Percentiles rank a stretch among this genome's conserved stretches.
Evolutionary conservation across 1,284 basidiomycete species (phyloP).

Genomic region (Cystobasidium pallidum): DNA sequence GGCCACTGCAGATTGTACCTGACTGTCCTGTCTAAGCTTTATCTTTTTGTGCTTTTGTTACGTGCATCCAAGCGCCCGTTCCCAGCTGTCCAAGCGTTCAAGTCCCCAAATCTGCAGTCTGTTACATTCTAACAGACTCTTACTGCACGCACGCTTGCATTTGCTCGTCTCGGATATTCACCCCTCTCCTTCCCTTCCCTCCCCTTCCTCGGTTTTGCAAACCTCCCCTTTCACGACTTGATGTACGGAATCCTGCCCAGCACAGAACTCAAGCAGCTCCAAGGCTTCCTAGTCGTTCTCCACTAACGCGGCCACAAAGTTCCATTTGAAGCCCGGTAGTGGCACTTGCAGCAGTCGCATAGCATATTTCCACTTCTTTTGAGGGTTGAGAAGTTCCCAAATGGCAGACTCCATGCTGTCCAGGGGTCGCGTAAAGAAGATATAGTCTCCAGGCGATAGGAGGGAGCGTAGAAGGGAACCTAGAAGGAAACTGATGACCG

Average conservation of each 20-base stretch:
- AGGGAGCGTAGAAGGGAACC: conserved; percentile 86
- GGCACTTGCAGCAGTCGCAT: conserved; percentile 38
- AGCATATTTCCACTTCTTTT: conserved; percentile 48
- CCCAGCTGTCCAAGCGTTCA: conserved; percentile 5
- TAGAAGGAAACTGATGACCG: conserved; percentile 84
- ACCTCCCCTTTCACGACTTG: no score
- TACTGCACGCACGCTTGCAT: background rate
- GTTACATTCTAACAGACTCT: background rate
- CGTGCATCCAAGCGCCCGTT: background rate
- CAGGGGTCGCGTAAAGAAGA: conserved; percentile 56
- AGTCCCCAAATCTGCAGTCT: background rate
- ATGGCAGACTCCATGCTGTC: conserved; percentile 49
- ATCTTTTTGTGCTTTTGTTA: conserved; percentile 10
- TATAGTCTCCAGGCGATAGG: conserved; percentile 87
- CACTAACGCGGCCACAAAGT: conserved; percentile 44
- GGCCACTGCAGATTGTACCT: background rate
- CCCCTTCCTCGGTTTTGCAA: background rate
- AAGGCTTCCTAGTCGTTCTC: conserved; percentile 11
- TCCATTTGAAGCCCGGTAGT: conserved; percentile 30
- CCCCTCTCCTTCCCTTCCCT: conserved; percentile 7
- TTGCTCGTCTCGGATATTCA: background rate
- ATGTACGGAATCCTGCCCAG: no score
- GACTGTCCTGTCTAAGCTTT: conserved; percentile 8
- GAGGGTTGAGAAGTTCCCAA: conserved; percentile 49
- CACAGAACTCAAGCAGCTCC: no score